phyloP scores from a whole-genome alignment of 495 filamentous ascomycete species.

The Penicillium lagena region DNA sequence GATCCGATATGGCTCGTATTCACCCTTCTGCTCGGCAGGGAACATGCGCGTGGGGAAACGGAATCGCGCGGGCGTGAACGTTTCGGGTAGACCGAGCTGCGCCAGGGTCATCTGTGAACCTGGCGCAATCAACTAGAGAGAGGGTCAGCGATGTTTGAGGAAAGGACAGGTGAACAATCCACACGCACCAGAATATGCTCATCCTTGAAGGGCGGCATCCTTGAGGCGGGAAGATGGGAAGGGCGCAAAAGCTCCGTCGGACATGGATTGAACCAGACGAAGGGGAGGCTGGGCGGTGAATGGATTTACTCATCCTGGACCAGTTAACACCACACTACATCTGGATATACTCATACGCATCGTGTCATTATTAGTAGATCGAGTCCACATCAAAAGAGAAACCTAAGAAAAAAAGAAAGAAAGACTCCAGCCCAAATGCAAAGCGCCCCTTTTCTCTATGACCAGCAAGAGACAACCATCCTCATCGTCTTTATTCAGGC shows the following conservation, averaged over 20 bases:
- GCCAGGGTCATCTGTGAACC: conserved; percentile 91
- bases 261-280: too few species aligned
- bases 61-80: conserved; percentile 75
- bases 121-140: conserved; percentile 74
- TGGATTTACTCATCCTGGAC: not conserved
- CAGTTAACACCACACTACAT: too few species aligned
- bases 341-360: too few species aligned
- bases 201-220: conserved; percentile 71
- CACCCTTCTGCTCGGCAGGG: conserved; percentile 65
- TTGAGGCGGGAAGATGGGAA: conserved; percentile 8
- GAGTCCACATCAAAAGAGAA: too few species aligned
- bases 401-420: too few species aligned
- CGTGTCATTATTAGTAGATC: too few species aligned
- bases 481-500: conserved; percentile 22
- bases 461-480: not conserved
- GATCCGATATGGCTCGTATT: conserved; percentile 80
- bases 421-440: too few species aligned
- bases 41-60: conserved; percentile 93
- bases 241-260: not conserved
- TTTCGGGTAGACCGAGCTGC: conserved; percentile 87
- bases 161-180: not conserved
- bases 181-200: conserved; percentile 63
- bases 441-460: not conserved
- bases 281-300: too few species aligned
- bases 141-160: not conserved